Base-by-base conservation (phyloP, 768 basidiomycete genomes). In the Naganishia randhawae region DNA sequence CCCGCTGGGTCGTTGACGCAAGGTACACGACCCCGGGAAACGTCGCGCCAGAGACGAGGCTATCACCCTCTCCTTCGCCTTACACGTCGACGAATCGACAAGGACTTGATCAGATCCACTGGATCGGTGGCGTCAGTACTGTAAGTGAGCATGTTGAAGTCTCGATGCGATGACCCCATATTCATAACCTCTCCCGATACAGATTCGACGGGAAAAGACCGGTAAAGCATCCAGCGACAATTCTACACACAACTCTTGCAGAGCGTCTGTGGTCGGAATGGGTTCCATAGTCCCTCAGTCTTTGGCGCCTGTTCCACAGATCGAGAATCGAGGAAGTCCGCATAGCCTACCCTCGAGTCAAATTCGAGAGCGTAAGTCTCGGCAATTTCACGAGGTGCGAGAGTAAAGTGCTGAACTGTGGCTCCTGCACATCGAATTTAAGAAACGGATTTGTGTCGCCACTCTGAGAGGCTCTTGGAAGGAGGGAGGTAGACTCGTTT, bases 381-480 rank as follows among this genome's bases (percentile, higher is more conserved):
- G 29, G 16, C 14, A 13, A n/a, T 19, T 17, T 6, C 55, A 5
- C 22, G 10, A 11, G 7, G 25, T 31, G 25, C 6, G 14, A 14
- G 16, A 6, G 41, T 32, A 8, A 14, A 45, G 3, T 10, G 16
- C 41, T 50, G 13, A 35, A 2, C 11, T 42, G 5, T n/a, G 29
- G 17, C 32, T 8, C 13, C 50, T 9, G 5, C 66, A 83, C 82
- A 77, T 82, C 57, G 81, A 83, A 66, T 69, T 82, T 32, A 75
- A 75, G 14, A 80, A 81, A 72, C 86, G 91, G 11, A 88, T 86
- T 16, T 90, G 91, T 72, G 92, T 91, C 1, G 83, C 96, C 53
- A 90, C 91, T 4, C 81, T 97, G 50, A 87, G 90, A 71, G 91
- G 91, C 2, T 92, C 92, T 2, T 94, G 92, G 92, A 91, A 90